Evolutionary conservation across 371 early-diverging fungal genomes (phyloP).

Genomic region (Lichtheimia ramosa): DNA sequence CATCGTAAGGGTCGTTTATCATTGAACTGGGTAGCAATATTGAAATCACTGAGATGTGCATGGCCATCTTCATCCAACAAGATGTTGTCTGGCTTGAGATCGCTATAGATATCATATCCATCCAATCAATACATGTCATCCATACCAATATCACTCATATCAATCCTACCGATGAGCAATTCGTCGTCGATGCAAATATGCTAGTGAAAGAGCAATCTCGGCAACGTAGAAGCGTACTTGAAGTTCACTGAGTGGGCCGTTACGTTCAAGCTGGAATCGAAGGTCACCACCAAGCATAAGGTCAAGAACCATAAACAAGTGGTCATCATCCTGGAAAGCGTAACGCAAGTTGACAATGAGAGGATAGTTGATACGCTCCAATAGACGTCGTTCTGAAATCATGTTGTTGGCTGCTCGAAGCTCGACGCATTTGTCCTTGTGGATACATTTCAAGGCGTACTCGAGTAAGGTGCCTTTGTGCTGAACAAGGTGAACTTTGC

Average conservation of each 20-base stretch:
- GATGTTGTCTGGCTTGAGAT: slow-evolving; percentile 98
- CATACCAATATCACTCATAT: neutral
- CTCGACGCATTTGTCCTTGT: slow-evolving; percentile 54
- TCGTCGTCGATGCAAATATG: slow-evolving; percentile 63
- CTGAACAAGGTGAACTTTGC: slow-evolving; percentile 85
- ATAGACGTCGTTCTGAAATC: slow-evolving; percentile 51
- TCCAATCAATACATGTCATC: neutral
- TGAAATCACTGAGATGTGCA: slow-evolving; percentile 86
- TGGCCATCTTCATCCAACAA: slow-evolving; percentile 83
- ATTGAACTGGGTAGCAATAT: slow-evolving; percentile 70
- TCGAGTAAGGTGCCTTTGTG: slow-evolving; percentile 62
- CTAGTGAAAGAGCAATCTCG: slow-evolving; percentile 67
- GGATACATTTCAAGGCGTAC: slow-evolving; percentile 63
- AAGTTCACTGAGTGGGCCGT: slow-evolving; percentile 64
- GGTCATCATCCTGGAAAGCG: slow-evolving; percentile 80
- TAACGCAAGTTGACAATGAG: slow-evolving; percentile 69
- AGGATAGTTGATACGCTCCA: slow-evolving; percentile 51
- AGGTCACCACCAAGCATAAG: slow-evolving; percentile 89
- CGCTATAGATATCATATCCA: slow-evolving; percentile 43
- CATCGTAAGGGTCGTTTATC: slow-evolving; percentile 51
- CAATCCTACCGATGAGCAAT: slow-evolving; percentile 61
- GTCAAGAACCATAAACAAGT: slow-evolving; percentile 79
- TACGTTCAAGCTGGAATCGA: slow-evolving; percentile 72
- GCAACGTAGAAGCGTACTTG: slow-evolving; percentile 77
- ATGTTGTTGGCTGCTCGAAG: slow-evolving; percentile 56